phyloP scores from a whole-genome alignment of 1,284 basidiomycete species.

The Agroathelia rolfsii region DNA sequence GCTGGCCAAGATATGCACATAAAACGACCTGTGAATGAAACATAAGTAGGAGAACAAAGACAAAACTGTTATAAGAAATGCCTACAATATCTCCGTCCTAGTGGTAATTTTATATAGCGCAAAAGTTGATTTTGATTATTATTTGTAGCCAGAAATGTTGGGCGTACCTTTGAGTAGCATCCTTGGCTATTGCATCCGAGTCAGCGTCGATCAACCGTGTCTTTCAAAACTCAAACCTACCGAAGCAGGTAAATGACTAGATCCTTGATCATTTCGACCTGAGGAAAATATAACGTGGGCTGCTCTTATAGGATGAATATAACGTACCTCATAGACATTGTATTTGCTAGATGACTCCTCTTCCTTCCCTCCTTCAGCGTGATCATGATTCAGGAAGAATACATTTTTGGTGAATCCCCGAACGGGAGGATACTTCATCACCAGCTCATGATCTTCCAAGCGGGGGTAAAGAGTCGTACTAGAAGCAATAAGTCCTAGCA shows the following conservation, averaged over 20 bases:
- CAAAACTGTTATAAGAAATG: too few relatives aligned
- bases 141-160: too few relatives aligned
- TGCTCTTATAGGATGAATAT: background rate
- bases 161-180: constrained; percentile 37
- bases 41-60: too few relatives aligned
- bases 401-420: constrained; percentile 47
- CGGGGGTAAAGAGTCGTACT: constrained; percentile 51
- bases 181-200: constrained; percentile 35
- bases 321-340: constrained; percentile 54
- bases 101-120: too few relatives aligned
- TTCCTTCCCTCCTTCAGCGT: constrained; percentile 40
- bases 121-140: too few relatives aligned
- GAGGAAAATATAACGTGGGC: constrained; percentile 1
- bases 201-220: background rate
- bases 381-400: constrained; percentile 48
- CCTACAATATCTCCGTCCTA: constrained; percentile 68
- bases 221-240: constrained; percentile 23
- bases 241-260: constrained; percentile 58
- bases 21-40: too few relatives aligned
- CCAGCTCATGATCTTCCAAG: constrained; percentile 45
- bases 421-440: constrained; percentile 39
- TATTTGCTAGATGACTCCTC: constrained; percentile 54
- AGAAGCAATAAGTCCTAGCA: too few relatives aligned
- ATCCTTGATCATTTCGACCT: constrained; percentile 65
- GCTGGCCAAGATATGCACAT: constrained; percentile 67